phyloP scores from a whole-genome alignment of 1,139 yeast genomes.

The Candida albicans region DNA sequence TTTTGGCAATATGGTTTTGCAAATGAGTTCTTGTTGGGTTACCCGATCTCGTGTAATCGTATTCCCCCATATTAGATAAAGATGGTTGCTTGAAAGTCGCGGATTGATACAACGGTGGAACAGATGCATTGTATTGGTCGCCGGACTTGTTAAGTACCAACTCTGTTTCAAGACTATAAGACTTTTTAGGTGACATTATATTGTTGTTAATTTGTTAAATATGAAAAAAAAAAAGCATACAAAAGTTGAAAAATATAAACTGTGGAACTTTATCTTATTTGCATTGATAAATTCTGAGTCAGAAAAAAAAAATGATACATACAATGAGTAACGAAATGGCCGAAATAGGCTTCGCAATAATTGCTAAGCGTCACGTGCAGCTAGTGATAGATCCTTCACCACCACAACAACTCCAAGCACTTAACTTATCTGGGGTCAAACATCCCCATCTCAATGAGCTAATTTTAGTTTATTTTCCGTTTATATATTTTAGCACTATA shows the following conservation, averaged over 20 bases:
- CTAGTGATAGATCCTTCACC: not conserved
- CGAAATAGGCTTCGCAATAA: not conserved
- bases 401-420: not conserved
- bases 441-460: too few species aligned
- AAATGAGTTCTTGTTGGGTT: slow-evolving; percentile 85
- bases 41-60: slow-evolving; percentile 92
- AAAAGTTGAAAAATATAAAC: slow-evolving; percentile 1
- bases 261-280: not conserved
- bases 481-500: too few species aligned
- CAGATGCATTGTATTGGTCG: slow-evolving; percentile 80
- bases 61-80: slow-evolving; percentile 74
- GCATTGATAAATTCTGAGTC: not conserved
- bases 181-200: slow-evolving; percentile 29
- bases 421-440: not conserved
- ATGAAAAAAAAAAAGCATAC: not conserved
- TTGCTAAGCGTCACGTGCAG: not conserved
- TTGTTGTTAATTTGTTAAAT: not conserved
- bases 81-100: slow-evolving; percentile 90
- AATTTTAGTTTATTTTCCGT: too few species aligned
- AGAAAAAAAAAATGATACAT: not conserved
- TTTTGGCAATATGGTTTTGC: slow-evolving; percentile 72
- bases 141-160: slow-evolving; percentile 64
- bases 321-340: not conserved
- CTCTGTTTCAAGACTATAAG: slow-evolving; percentile 65
- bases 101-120: slow-evolving; percentile 86